Evolutionary conservation across 1,284 basidiomycete genomes (phyloP).

Genomic region (Wolfiporia cocos): DNA sequence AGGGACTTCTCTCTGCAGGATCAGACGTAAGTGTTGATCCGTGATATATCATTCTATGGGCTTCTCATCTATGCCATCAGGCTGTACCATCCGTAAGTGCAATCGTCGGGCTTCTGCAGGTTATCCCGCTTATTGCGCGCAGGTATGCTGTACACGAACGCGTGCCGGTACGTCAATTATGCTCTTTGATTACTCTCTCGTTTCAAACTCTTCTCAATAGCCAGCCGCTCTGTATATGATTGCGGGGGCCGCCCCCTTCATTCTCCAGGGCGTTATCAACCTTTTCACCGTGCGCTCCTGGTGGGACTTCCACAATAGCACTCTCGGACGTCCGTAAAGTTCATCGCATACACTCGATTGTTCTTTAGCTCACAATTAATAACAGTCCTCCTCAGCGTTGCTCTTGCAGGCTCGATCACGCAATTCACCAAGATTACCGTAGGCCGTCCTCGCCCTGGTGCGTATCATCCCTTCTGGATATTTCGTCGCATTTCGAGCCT

Average conservation of each 20-base stretch:
- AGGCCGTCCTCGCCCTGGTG: slow-evolving; percentile 84
- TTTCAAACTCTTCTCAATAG: slow-evolving; percentile 3
- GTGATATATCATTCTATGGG: background rate
- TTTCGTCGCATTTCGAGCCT: background rate
- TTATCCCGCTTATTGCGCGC: slow-evolving; percentile 33
- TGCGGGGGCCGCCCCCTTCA: slow-evolving; percentile 60
- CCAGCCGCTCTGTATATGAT: slow-evolving; percentile 55
- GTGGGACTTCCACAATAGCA: slow-evolving; percentile 86
- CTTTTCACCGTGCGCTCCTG: slow-evolving; percentile 66
- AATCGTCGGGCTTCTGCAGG: too few species aligned
- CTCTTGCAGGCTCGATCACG: slow-evolving; percentile 77
- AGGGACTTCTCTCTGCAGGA: slow-evolving; percentile 82
- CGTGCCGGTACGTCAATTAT: slow-evolving; percentile 54
- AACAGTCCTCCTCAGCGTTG: slow-evolving; percentile 67
- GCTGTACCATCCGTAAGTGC: slow-evolving; percentile 56
- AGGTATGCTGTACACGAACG: slow-evolving; percentile 82
- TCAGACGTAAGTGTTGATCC: slow-evolving; percentile 48
- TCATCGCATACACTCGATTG: background rate
- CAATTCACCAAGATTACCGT: slow-evolving; percentile 86
- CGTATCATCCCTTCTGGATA: slow-evolving; percentile 3
- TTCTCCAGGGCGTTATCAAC: slow-evolving; percentile 67
- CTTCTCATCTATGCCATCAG: slow-evolving; percentile 14
- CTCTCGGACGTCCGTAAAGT: slow-evolving; percentile 60
- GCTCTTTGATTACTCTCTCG: background rate
- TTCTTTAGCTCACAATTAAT: background rate